Conservation (phyloP, 495 filamentous ascomycete species). For the Lasiosphaeria miniovina region DNA sequence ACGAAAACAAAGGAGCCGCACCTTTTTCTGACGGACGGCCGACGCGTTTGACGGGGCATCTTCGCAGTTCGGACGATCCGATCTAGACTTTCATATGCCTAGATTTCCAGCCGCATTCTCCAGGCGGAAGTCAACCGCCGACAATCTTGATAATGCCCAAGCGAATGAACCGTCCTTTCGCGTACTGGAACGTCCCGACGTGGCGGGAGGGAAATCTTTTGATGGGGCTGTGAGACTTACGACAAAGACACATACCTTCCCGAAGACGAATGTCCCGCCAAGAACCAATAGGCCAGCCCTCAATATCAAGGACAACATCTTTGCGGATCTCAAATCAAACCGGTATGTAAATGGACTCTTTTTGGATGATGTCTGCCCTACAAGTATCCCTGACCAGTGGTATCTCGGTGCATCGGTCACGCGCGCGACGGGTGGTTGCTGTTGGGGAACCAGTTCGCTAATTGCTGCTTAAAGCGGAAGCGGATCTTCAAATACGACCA, state of each 20-base stretch:
- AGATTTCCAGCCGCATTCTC: slow-evolving; percentile 50
- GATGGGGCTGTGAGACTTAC: slow-evolving; percentile 38
- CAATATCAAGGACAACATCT: slow-evolving; percentile 54
- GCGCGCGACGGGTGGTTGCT: too few relatives aligned
- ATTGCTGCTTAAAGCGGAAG: slow-evolving; percentile 48
- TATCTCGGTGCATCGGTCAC: too few relatives aligned
- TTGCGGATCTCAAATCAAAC: slow-evolving; percentile 51
- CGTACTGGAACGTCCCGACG: slow-evolving; percentile 45
- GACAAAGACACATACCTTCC: slow-evolving; percentile 26
- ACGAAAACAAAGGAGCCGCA: not conserved
- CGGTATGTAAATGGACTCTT: slow-evolving; percentile 41
- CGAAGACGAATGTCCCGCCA: slow-evolving; percentile 14
- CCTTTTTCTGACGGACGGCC: not conserved
- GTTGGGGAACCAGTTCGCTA: slow-evolving; percentile 10
- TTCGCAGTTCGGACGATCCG: slow-evolving; percentile 23
- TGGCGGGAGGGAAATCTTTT: slow-evolving; percentile 37
- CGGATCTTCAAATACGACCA: slow-evolving; percentile 63
- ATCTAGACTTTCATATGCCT: slow-evolving; percentile 46
- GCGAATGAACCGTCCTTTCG: slow-evolving; percentile 46
- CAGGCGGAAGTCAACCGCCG: slow-evolving; percentile 51
- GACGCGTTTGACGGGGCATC: slow-evolving; percentile 18
- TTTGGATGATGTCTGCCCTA: not conserved
- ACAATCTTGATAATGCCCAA: slow-evolving; percentile 45
- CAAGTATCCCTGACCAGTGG: slow-evolving; percentile 2
- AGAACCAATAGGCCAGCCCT: slow-evolving; percentile 30